These are phyloP conservation scores for Colletotrichum gigasporum DNA, from an alignment of 2,329 filamentous ascomycete species.

Conservation along the genomic window DNA sequence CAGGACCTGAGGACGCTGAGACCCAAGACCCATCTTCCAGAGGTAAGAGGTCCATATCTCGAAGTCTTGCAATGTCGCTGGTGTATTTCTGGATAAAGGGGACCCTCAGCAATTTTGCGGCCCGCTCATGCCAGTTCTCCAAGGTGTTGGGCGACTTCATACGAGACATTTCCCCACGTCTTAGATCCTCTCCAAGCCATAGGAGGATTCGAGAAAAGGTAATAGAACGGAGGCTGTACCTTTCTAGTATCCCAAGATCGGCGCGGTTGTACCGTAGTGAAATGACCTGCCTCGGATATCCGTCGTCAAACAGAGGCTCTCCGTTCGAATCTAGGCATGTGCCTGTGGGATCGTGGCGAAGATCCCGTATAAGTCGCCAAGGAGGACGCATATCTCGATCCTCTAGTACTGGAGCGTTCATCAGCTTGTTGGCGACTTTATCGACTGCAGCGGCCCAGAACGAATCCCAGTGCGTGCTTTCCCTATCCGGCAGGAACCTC, in stretches of 20 bases:
- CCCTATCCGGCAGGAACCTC: constrained; percentile 49
- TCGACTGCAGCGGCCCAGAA: neutral
- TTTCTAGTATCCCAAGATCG: neutral
- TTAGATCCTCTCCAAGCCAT: neutral
- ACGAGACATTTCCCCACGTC: neutral
- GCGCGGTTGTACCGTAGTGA: neutral
- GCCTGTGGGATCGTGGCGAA: neutral
- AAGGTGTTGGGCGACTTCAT: constrained; percentile 32
- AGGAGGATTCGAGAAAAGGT: neutral
- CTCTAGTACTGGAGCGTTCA: too few relatives aligned
- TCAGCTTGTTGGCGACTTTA: neutral
- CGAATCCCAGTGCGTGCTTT: neutral
- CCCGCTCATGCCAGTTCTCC: constrained; percentile 32
- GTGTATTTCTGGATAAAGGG: neutral
- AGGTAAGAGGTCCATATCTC: neutral
- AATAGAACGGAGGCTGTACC: neutral
- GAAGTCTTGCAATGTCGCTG: neutral
- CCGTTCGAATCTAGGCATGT: neutral
- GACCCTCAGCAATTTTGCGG: neutral
- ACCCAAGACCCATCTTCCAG: neutral
- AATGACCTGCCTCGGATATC: neutral
- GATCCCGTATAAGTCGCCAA: neutral
- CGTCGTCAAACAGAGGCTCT: neutral
- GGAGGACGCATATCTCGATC: neutral
- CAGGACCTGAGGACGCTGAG: neutral